phyloP scores from a whole-genome alignment of 345 rosid species.

The Acer campestre region DNA sequence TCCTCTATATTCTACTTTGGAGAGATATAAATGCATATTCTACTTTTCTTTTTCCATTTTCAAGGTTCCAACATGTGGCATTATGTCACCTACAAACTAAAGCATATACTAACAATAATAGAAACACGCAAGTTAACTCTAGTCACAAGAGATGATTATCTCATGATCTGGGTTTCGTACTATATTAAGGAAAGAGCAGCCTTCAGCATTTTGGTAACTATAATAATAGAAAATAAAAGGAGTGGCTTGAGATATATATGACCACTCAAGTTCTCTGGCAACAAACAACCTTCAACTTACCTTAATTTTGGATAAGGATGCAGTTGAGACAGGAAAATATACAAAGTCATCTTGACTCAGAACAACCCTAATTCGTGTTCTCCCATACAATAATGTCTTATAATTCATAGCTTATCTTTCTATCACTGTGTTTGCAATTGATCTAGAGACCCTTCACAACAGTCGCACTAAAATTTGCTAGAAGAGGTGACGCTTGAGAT shows the following conservation, averaged over 20 bases:
- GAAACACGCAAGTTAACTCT: background rate
- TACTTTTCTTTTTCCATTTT: background rate
- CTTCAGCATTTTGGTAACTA: background rate
- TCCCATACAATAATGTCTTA: background rate
- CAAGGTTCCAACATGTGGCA: background rate
- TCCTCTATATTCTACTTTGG: background rate
- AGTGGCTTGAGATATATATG: background rate
- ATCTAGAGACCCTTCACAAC: slow-evolving; percentile 2
- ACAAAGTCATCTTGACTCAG: background rate
- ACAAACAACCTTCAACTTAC: background rate
- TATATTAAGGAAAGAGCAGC: background rate
- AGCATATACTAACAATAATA: background rate
- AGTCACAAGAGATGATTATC: background rate
- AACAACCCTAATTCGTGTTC: slow-evolving; percentile 3
- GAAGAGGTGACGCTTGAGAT: background rate
- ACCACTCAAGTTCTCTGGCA: slow-evolving; percentile 2
- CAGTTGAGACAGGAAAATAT: background rate
- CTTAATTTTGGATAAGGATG: background rate
- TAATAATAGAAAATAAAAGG: background rate
- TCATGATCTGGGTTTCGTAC: background rate
- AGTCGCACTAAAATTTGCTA: background rate
- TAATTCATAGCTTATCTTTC: background rate
- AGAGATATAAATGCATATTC: background rate
- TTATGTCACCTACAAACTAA: background rate
- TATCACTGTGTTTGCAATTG: background rate